Conservation (phyloP, 192 early-diverging fungal species). For the Dissophora ornata region DNA sequence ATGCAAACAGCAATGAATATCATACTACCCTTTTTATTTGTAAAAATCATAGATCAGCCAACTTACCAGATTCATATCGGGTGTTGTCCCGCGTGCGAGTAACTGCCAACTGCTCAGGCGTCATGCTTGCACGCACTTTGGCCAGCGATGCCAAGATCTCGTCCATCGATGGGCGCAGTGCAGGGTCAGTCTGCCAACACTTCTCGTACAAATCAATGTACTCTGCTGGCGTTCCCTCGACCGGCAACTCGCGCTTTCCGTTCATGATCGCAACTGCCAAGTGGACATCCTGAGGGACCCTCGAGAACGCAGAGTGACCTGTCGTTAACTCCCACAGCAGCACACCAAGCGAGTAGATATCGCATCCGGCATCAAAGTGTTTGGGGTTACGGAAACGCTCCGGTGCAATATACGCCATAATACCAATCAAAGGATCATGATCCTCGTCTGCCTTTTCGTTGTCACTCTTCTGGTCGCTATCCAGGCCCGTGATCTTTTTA, state of each 20-base stretch:
- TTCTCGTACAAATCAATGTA: conserved; percentile 47
- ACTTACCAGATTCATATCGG: conserved; percentile 32
- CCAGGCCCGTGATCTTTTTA: conserved; percentile 15
- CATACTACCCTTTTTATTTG: too few species aligned
- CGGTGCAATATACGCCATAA: conserved; percentile 53
- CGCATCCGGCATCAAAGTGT: conserved; percentile 49
- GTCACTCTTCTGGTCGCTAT: conserved; percentile 1
- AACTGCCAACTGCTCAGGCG: conserved; percentile 16
- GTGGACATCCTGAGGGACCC: conserved; percentile 33
- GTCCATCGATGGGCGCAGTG: conserved; percentile 25
- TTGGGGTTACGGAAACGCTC: conserved; percentile 51
- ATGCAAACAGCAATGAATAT: too few species aligned
- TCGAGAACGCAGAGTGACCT: conserved; percentile 37
- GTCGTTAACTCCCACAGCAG: conserved; percentile 55
- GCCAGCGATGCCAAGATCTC: conserved; percentile 30
- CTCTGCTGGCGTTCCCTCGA: conserved; percentile 42
- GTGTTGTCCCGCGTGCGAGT: conserved; percentile 22
- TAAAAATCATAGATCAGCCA: neutral
- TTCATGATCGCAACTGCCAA: conserved; percentile 47
- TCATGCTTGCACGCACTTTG: conserved; percentile 34
- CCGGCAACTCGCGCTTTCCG: conserved; percentile 47
- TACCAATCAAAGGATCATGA: conserved; percentile 37
- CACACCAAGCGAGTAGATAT: conserved; percentile 54
- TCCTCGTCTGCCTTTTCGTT: neutral
- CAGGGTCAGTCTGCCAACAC: conserved; percentile 50